Conservation (phyloP, 164 flowering plant species). For the Chimonanthus salicifolius region DNA sequence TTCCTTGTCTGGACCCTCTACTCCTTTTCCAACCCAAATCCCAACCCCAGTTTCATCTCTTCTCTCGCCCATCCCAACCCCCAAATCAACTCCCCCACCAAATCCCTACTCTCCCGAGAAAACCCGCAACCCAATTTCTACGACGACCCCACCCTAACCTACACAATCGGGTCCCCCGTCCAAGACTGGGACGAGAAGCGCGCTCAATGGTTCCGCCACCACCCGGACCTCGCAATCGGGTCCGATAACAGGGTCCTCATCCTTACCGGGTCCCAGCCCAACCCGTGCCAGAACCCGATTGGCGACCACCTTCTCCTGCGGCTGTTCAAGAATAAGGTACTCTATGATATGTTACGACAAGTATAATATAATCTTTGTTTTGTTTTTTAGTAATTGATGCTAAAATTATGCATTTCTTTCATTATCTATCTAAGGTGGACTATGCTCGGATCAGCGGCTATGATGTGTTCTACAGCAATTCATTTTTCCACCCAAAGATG, state of each 20-base stretch:
- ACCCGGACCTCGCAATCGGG: conserved; percentile 28
- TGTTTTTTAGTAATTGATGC: too few species aligned
- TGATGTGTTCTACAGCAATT: conserved; percentile 47
- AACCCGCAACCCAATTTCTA: conserved; percentile 18
- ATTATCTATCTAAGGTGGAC: conserved; percentile 18
- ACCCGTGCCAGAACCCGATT: conserved; percentile 36
- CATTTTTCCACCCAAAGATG: conserved; percentile 59
- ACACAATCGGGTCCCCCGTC: conserved; percentile 25
- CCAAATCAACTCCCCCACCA: not conserved
- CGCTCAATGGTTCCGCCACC: conserved; percentile 24
- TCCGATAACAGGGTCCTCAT: conserved; percentile 17
- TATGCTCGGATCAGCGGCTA: conserved; percentile 43
- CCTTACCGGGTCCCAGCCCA: conserved; percentile 27
- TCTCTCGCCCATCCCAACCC: not conserved
- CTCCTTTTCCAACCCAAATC: conserved; percentile 24
- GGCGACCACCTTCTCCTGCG: conserved; percentile 46
- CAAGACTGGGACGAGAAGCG: conserved; percentile 39
- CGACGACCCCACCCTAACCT: conserved; percentile 37
- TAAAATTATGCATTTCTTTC: too few species aligned
- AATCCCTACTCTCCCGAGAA: not conserved
- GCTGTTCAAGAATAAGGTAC: conserved; percentile 43
- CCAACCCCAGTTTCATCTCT: conserved; percentile 10
- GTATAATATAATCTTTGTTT: too few species aligned
- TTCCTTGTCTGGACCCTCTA: conserved; percentile 49
- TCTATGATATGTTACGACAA: too few species aligned